Base-by-base conservation (phyloP, 2,329 filamentous ascomycete genomes). In the Fusarium sterilihyphosum region DNA sequence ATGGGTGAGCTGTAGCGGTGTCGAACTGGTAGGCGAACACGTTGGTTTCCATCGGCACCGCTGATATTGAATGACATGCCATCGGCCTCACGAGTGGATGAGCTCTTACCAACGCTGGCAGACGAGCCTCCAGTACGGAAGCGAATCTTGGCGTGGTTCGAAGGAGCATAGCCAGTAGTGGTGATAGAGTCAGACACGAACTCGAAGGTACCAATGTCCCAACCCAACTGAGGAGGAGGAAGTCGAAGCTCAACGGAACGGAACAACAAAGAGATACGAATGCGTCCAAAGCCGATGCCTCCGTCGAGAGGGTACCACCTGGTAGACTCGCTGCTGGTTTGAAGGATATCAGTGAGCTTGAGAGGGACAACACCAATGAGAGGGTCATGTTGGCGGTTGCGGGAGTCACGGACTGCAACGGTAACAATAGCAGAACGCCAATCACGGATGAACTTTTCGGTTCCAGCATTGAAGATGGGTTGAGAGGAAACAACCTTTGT, bases 241-340 rank as follows among this genome's bases (percentile, higher is more conserved):
- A 98, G 87, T 52, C 91, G 91, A 61, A 96, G 92, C 81, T 98
- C 95, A 49, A 98, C 90, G 35, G 94, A 95, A 35, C 96, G 92
- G 89, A 98, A 98, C 7, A 98, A 88, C 7, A 98, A 83, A 2
- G 94, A 97, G 75, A 99, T 93, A 46, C 95, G 92, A 68, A 97
- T 89, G 13, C 96, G 92, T 44, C 96, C 96, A 74, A 96, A 98
- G 2, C 96, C 94, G 72, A 98, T 92, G 17, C 96, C 96, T 29
- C 96, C 96, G 79, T 98, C 95, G 1, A 99, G 88, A n/a, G 96
- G 96, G 81, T 98, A 98, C 95, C 95, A 98, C 68, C 95, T 88
- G 6, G 95, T 97, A 62, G 92, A 85, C 81, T 98, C 94, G 50
- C 94, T 97, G 74, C 91, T 93, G 1, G 92, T 97, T 77, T 96